Evolutionary conservation across 179 eudicot species (phyloP), one percentile per base, ranked within the genome.

Genomic region (Nepenthes alata): DNA sequence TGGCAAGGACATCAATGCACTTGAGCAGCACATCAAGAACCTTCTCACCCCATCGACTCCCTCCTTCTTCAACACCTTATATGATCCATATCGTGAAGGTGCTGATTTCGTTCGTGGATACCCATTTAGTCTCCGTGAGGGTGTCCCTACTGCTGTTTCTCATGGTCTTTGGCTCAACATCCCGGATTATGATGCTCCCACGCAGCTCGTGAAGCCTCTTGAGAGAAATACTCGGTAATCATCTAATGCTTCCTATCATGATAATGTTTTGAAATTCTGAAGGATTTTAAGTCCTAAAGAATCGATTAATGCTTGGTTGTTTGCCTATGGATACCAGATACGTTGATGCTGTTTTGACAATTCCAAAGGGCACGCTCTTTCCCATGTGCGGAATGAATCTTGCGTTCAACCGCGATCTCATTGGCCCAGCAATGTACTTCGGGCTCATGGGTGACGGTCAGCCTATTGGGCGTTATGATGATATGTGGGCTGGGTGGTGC

Each of bases 401-500:
- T 72, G 91, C 85, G 6, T 91, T 91, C 48, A 85, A 91, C 64
- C 96, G 96, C 34, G 85, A 86, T 5, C 89, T 91, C 16, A 89
- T 91, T 39, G 98, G 98, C 35, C 96, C 96, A 7, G 96, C 98
- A 15, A 91, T 91, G 98, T 91, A 91, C 79, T 91, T 91, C 53
- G 98, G 98, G 10, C 98, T 91, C 64, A 91, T 91, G 98, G 98
- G 96, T 1, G 98, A 91, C 8, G 98, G 98, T 47, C 98, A 91
- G 79, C 98, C 98, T n/a, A 89, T 91, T 69, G 98, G 98, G 3
- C 89, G 98, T n/a, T 89, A 91, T 61, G 98, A 91, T 8, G 98
- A 91, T 62, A 91, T 91, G 96, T 91, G 95, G 98, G 95, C 96
- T 57, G 96, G 98, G 44, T 91, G 98, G 96, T 91, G 98, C 71